These are phyloP conservation scores for Penicillium sp. DNA, from an alignment of 2,329 filamentous ascomycete species.

Conservation along the genomic window DNA sequence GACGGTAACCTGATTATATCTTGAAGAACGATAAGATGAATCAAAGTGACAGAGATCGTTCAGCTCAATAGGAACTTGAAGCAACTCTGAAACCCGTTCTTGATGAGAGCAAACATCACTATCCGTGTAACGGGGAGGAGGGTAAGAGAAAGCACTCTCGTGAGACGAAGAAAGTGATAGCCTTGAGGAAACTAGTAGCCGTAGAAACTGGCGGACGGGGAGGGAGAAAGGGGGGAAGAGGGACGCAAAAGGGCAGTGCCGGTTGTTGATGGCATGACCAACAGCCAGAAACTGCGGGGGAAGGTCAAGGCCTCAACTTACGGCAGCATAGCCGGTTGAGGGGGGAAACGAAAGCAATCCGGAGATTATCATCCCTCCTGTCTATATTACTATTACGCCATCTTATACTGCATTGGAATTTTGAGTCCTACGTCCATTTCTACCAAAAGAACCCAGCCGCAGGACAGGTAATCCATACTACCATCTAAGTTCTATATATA, in stretches of 20 bases:
- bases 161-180: constrained; percentile 11
- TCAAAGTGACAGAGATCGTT: constrained; percentile 5
- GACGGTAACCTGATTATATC: background rate
- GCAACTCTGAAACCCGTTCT: constrained; percentile 5
- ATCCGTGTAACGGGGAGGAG: constrained; percentile 10
- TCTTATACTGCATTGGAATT: background rate
- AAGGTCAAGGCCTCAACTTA: constrained; percentile 12
- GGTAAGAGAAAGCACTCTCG: constrained; percentile 3
- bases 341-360: constrained; percentile 2
- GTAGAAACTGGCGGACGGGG: constrained; percentile 4
- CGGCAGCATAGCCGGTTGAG: constrained; percentile 13
- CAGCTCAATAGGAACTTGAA: constrained; percentile 12
- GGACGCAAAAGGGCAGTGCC: constrained; percentile 5
- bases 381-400: background rate
- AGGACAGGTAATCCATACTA: background rate
- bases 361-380: constrained; percentile 1
- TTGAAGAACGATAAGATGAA: background rate
- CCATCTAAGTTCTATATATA: background rate
- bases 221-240: constrained; percentile 7
- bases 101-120: constrained; percentile 14
- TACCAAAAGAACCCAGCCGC: background rate
- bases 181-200: background rate
- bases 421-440: background rate
- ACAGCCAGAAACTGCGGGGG: constrained; percentile 18
- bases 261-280: constrained; percentile 19